Conservation (phyloP, 73 alveolate species). For the Paramecium pentaurelia region DNA sequence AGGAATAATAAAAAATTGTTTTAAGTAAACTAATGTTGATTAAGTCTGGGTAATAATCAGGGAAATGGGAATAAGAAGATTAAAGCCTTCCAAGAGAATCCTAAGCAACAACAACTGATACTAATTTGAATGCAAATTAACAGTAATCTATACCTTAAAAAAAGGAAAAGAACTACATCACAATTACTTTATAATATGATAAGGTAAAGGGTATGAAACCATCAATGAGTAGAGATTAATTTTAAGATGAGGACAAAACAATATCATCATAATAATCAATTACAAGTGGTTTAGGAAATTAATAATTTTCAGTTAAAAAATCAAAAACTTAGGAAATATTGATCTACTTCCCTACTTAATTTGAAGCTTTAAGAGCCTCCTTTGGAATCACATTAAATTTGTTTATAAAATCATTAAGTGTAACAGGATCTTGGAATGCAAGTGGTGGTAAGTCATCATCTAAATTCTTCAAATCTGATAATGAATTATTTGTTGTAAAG, state of each 20-base stretch:
- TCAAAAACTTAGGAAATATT: neutral
- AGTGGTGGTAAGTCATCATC: constrained; percentile 51
- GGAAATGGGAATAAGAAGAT: neutral
- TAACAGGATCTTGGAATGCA: neutral
- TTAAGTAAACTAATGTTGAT: neutral
- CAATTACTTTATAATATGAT: neutral
- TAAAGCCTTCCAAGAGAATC: neutral
- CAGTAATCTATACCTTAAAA: neutral
- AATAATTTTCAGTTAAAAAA: neutral
- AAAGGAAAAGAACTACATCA: neutral
- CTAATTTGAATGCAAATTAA: neutral
- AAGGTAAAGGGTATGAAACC: neutral
- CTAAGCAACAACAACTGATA: neutral
- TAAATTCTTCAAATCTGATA: constrained; percentile 11
- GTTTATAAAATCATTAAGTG: constrained; percentile 32
- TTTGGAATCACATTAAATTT: constrained; percentile 19
- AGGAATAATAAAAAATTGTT: neutral
- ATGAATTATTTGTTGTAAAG: constrained; percentile 51
- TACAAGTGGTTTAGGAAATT: neutral
- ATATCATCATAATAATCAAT: neutral
- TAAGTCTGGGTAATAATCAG: neutral
- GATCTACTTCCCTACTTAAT: constrained; percentile 31
- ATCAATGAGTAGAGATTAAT: neutral
- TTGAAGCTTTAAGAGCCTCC: constrained; percentile 41
- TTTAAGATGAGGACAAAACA: neutral